A percentile compares a stretch with the other conserved stretches of the same genome.
Conservation (phyloP, 1,139 yeast species). For the Zhuliangozyma parablackwelliae region DNA sequence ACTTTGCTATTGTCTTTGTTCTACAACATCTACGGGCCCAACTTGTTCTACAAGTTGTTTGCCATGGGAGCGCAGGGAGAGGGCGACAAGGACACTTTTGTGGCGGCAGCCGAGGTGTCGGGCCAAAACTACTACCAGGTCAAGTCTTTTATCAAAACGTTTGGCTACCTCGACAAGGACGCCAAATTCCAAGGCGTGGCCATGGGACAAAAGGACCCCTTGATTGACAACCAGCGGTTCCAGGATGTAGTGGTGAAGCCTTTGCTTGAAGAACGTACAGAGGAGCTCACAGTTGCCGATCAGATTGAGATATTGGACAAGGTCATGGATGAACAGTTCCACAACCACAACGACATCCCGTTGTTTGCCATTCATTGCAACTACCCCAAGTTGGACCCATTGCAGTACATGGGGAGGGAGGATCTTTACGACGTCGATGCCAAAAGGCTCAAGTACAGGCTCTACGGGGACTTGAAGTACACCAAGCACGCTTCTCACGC, state of each 20-base stretch:
- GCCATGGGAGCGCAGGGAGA: slow-evolving; percentile 62
- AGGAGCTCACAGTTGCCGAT: slow-evolving; percentile 8
- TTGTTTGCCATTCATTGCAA: slow-evolving; percentile 37
- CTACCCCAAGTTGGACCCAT: slow-evolving; percentile 36
- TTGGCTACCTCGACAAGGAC: slow-evolving; percentile 25
- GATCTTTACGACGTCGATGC: slow-evolving; percentile 25
- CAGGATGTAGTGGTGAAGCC: slow-evolving; percentile 8
- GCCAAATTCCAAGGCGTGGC: slow-evolving; percentile 33
- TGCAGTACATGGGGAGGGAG: slow-evolving; percentile 15
- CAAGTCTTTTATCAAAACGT: slow-evolving; percentile 28
- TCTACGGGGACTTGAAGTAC: slow-evolving; percentile 26
- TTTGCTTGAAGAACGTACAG: slow-evolving; percentile 3
- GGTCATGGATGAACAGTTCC: slow-evolving; percentile 15
- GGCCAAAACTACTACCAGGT: slow-evolving; percentile 50
- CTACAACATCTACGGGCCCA: slow-evolving; percentile 59
- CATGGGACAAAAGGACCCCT: slow-evolving; percentile 38
- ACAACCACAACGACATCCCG: slow-evolving; percentile 14
- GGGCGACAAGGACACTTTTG: slow-evolving; percentile 66
- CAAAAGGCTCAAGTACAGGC: slow-evolving; percentile 23
- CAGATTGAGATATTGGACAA: slow-evolving; percentile 21
- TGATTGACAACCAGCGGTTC: slow-evolving; percentile 22
- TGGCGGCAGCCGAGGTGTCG: slow-evolving; percentile 51
- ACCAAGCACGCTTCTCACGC: slow-evolving; percentile 9
- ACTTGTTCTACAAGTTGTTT: slow-evolving; percentile 49
- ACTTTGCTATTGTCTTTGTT: slow-evolving; percentile 50